phyloP scores from a whole-genome alignment of 1,284 basidiomycete species.

The Cronartium ribicola region DNA sequence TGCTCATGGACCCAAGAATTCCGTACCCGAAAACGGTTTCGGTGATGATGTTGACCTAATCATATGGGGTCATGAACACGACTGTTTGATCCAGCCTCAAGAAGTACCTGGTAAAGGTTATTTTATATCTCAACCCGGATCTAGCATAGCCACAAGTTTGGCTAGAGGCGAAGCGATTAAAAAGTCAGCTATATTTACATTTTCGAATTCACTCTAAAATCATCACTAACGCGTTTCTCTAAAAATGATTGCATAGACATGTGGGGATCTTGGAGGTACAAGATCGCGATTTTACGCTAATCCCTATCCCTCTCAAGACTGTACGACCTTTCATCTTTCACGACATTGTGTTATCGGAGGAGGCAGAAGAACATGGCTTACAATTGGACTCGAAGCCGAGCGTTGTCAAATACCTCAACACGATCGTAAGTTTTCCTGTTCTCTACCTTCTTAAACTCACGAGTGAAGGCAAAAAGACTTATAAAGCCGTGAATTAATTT shows the following conservation, averaged over 20 bases:
- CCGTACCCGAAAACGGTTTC: conserved; percentile 92
- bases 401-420: conserved; percentile 72
- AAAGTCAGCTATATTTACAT: conserved; percentile 62
- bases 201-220: conserved; percentile 33
- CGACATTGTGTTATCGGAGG: conserved; percentile 69
- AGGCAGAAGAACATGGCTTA: conserved; percentile 62
- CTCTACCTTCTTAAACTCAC: too few relatives aligned
- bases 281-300: conserved; percentile 77
- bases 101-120: conserved; percentile 85
- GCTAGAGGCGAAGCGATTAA: conserved; percentile 82
- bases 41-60: conserved; percentile 91
- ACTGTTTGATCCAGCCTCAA: conserved; percentile 86
- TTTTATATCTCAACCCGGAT: conserved; percentile 89
- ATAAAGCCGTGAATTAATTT: neutral
- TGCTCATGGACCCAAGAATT: conserved; percentile 85
- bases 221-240: neutral
- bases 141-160: conserved; percentile 86
- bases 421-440: conserved; percentile 56
- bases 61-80: conserved; percentile 98
- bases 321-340: conserved; percentile 94
- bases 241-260: conserved; percentile 60
- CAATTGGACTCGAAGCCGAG: conserved; percentile 73
- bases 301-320: conserved; percentile 78
- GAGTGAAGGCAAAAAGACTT: too few relatives aligned
- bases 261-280: conserved; percentile 80